A percentile compares a stretch with the other conserved stretches of the same genome.
Evolutionary conservation across 2,329 filamentous ascomycete species (phyloP).

Genomic region (Pestalotiopsis sp.): DNA sequence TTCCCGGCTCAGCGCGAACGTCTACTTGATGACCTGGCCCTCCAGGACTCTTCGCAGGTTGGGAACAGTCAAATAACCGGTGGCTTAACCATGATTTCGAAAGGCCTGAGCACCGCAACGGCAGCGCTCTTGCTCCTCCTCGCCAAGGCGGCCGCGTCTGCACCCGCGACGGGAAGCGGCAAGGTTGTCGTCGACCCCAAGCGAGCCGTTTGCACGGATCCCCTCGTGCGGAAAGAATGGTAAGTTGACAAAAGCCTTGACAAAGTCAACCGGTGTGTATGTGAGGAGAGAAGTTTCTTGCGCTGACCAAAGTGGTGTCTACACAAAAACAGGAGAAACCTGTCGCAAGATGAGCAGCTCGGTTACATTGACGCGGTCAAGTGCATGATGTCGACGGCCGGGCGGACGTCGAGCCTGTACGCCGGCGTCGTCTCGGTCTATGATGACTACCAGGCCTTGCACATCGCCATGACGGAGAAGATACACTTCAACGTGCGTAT

Average conservation of each 20-base stretch:
- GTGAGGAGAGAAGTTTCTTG: too few relatives aligned
- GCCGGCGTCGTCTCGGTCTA: slow-evolving; percentile 42
- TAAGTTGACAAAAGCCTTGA: neutral
- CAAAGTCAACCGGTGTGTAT: neutral
- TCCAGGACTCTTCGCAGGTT: neutral
- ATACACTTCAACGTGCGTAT: slow-evolving; percentile 34
- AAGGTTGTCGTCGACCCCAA: neutral
- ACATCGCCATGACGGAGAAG: slow-evolving; percentile 41
- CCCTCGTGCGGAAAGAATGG: slow-evolving; percentile 10
- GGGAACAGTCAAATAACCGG: too few relatives aligned
- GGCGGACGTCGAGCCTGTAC: slow-evolving; percentile 27
- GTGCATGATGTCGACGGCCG: slow-evolving; percentile 37
- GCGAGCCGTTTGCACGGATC: slow-evolving; percentile 1
- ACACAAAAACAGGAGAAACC: slow-evolving; percentile 8
- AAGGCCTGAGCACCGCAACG: neutral
- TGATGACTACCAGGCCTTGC: slow-evolving; percentile 46
- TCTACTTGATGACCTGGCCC: neutral
- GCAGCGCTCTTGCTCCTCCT: neutral
- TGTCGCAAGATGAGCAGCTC: slow-evolving; percentile 24
- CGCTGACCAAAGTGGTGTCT: neutral
- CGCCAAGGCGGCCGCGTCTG: neutral
- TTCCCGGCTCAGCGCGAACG: neutral
- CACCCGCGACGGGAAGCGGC: neutral
- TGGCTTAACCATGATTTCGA: neutral
- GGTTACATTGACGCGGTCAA: slow-evolving; percentile 41